Evolutionary conservation across 2,329 filamentous ascomycete genomes (phyloP).

Genomic region (Tolypocladium tropicale): DNA sequence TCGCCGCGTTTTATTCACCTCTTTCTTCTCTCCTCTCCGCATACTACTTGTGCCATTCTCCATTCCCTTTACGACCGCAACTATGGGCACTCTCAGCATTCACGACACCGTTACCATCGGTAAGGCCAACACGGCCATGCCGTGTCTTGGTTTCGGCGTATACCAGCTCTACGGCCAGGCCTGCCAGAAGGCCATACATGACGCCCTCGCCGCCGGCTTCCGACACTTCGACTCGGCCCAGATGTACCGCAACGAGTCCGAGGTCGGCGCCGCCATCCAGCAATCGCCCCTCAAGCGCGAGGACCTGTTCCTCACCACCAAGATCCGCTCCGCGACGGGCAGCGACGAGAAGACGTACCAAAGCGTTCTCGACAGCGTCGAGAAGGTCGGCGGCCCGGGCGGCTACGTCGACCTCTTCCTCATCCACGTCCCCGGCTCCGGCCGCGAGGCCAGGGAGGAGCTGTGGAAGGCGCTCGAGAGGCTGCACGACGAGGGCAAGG

Average conservation of each 20-base stretch:
- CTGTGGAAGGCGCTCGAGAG: constrained; percentile 59
- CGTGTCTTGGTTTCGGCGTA: constrained; percentile 61
- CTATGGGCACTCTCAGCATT: constrained; percentile 4
- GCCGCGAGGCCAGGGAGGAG: constrained; percentile 42
- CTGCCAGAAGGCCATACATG: constrained; percentile 47
- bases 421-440: constrained; percentile 53
- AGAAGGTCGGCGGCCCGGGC: constrained; percentile 43
- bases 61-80: not conserved
- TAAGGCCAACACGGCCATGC: constrained; percentile 31
- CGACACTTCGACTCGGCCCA: constrained; percentile 56
- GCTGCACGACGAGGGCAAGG: constrained; percentile 46
- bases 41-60: not conserved
- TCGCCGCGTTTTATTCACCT: too few species aligned
- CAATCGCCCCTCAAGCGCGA: constrained; percentile 43
- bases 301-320: constrained; percentile 61
- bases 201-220: constrained; percentile 48
- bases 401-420: constrained; percentile 65
- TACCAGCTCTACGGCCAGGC: constrained; percentile 47
- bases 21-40: too few species aligned
- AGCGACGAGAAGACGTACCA: constrained; percentile 49
- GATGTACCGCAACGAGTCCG: constrained; percentile 55
- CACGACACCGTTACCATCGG: constrained; percentile 11
- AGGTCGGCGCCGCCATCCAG: constrained; percentile 55
- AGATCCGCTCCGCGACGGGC: constrained; percentile 39
- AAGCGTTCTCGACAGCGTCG: constrained; percentile 49